Conservation (phyloP, 1,139 yeast genomes). For the Candida sojae region DNA sequence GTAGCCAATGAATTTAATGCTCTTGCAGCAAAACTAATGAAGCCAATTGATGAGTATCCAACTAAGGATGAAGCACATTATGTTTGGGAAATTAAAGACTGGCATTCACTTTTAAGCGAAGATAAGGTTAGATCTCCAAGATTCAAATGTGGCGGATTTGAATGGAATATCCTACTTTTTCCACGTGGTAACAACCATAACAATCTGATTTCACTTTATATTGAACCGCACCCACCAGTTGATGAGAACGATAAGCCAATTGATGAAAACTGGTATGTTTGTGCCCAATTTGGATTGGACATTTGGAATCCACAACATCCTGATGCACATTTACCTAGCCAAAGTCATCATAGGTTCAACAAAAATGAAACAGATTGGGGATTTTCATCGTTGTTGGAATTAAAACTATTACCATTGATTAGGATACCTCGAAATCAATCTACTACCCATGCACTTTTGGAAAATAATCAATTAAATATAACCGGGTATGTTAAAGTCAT, state of each 20-base stretch:
- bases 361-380: conserved; percentile 93
- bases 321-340: conserved; percentile 56
- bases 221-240: conserved; percentile 57
- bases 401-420: conserved; percentile 43
- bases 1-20: conserved; percentile 34
- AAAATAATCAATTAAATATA: conserved; percentile 62
- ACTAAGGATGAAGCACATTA: conserved; percentile 39
- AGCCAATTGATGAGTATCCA: conserved; percentile 48
- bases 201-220: conserved; percentile 55
- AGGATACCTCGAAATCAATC: conserved; percentile 11
- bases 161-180: conserved; percentile 75
- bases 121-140: conserved; percentile 53
- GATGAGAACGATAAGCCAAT: conserved; percentile 28
- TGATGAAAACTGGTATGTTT: conserved; percentile 69
- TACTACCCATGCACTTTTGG: conserved; percentile 38
- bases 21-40: conserved; percentile 35
- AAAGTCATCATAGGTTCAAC: conserved; percentile 81
- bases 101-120: conserved; percentile 50
- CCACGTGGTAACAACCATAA: conserved; percentile 68
- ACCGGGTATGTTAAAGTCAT: conserved; percentile 77
- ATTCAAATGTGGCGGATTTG: conserved; percentile 66
- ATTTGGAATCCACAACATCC: conserved; percentile 83
- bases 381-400: conserved; percentile 72
- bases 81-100: conserved; percentile 79
- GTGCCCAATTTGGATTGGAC: conserved; percentile 88